phyloP scores from a whole-genome alignment of 208 protist genomes.

The Trypanosoma congolense region DNA sequence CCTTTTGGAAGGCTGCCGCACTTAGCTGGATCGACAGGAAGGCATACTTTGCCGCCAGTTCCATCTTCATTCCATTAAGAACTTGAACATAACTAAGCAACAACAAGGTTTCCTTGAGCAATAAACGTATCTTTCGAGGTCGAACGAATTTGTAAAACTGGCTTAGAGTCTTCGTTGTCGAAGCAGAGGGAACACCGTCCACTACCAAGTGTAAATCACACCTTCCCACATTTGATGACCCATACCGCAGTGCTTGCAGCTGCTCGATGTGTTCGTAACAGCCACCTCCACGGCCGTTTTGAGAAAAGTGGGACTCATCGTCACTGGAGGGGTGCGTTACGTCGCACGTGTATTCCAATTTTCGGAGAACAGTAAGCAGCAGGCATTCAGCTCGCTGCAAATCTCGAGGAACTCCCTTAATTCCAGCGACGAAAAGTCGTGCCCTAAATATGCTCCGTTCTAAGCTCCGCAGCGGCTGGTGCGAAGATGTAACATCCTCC shows the following conservation, averaged over 20 bases:
- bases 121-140: conserved; percentile 3
- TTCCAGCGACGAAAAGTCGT: conserved; percentile 42
- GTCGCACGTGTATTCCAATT: conserved; percentile 73
- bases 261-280: conserved; percentile 45
- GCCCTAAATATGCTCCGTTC: conserved; percentile 24
- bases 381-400: conserved; percentile 50
- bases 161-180: background rate
- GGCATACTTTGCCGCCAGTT: conserved; percentile 58
- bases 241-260: conserved; percentile 21
- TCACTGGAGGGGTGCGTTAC: conserved; percentile 20
- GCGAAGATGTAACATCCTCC: conserved; percentile 2
- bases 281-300: conserved; percentile 15
- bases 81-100: conserved; percentile 63
- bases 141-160: conserved; percentile 5
- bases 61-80: conserved; percentile 37
- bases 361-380: conserved; percentile 55
- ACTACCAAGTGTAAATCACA: conserved; percentile 8
- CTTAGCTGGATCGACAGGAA: conserved; percentile 39
- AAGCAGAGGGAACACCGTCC: background rate
- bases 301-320: conserved; percentile 11
- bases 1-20: conserved; percentile 10
- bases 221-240: conserved; percentile 6
- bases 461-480: conserved; percentile 1
- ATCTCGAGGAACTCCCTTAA: conserved; percentile 37
- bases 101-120: conserved; percentile 24